Base-by-base conservation (phyloP, 2,329 filamentous ascomycete species). In the Botrytis aclada region DNA sequence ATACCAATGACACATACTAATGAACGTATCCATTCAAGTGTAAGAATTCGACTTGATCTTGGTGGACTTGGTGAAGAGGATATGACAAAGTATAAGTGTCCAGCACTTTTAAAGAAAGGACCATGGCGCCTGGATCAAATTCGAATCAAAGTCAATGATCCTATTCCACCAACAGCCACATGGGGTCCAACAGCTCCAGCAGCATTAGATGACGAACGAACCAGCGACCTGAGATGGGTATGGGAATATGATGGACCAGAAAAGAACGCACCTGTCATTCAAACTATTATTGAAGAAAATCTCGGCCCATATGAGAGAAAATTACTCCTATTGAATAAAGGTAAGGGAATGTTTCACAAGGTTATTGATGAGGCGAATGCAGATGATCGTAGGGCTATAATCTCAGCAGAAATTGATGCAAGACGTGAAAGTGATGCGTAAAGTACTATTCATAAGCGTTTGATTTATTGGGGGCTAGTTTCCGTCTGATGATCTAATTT, bases 211-310 rank as follows among this genome's bases (percentile, higher is more conserved):
- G 12, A 82, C 41, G 72, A 71, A 58, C 37, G 32, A 41, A 82
- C 82, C 79, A 81, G 75, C 79, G 75, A 79, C 12, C 77, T 81
- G 41, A 82, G 85, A 54, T 89, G 87, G 87, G 80, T 86, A 2
- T 89, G 87, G 87, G 84, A 86, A 77, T 89, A 87, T 64, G 78
- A 80, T 25, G 87, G 87, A 0, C 79, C 82, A 0, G 82, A 86
- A 70, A 76, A 77, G 32, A 77, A 81, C 3, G 85, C 84, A 12
- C 85, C 85, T 3, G 79, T 82, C 74, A 80, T 70, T n/a, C 72
- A 81, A 37, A 80, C 83, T 41, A 81, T 89, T 82, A 81, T 86
- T 7, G 87, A 89, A 76, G 87, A 88, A 77, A 84, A 82, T 7
- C 76, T 89, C 6, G 87, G 87, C 0, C 86, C 85, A 1, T 88